Evolutionary conservation across 306 rosid genomes (phyloP), one percentile per base, ranked within the genome.

Genomic region (Coriaria nepalensis): DNA sequence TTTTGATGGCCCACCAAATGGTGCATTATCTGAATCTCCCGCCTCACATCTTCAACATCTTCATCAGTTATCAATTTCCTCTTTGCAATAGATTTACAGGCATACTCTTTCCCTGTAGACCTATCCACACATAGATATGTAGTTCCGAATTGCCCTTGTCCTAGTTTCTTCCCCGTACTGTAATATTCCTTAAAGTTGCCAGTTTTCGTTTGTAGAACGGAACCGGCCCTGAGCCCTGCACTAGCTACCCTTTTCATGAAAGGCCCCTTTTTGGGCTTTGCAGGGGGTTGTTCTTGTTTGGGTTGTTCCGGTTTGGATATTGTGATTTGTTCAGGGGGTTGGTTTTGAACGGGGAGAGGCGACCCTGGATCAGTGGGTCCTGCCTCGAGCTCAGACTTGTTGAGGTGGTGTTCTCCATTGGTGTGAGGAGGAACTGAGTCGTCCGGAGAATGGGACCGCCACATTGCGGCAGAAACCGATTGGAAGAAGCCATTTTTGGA

Each of bases 11-110:
- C 98, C 0, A 87, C 70, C 75, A 92, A 69, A 73, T 92, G 98
- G 56, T 92, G 98, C 98, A 92, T 92, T 56, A 92, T 92, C 83
- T 92, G 96, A 86, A 92, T 86, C 55, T 92, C 98, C 70, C 98
- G 75, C 64, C 98, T 77, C 71, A 92, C 98, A 57, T 92, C 96
- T 69, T 85, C 98, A 33, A 92, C 96, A 73, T 92, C 98, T 2
- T 92, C 96, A 9, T 75, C 81, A 0, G 75, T 73, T 14, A 92
- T 50, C 37, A 92, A 59, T 72, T 92, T 92, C 77, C 98, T 82
- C 75, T 92, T 92, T 1, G 98, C 98, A 65, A 92, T 85, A 10
- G 88, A 82, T 62, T 92, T 92, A 68, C 98, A 92, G 0, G 96
- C 98, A 64, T 62, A 85, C 66, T 92, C 80, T 10, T 50, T 57